These are phyloP conservation scores for Dryas alaskensis DNA, from an alignment of 306 rosid species.

Conservation along the genomic window DNA sequence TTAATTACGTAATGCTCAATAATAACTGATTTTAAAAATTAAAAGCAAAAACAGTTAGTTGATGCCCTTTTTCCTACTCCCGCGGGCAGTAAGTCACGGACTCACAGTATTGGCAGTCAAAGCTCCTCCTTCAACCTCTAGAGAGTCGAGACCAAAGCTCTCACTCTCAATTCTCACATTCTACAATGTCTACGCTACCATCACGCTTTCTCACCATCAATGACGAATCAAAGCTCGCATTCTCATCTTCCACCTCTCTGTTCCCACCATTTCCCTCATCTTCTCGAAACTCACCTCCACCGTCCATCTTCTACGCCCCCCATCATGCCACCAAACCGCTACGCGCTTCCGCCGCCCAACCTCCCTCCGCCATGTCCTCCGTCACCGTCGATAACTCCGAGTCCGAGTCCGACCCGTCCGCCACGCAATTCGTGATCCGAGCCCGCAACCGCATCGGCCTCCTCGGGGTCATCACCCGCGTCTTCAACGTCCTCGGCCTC, in stretches of 20 bases:
- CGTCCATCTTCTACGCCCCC: slow-evolving; percentile 13
- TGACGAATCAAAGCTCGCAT: slow-evolving; percentile 22
- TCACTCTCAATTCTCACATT: neutral
- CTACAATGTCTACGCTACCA: slow-evolving; percentile 43
- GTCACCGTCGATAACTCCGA: slow-evolving; percentile 38
- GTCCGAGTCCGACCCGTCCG: slow-evolving; percentile 28
- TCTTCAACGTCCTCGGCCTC: slow-evolving; percentile 68
- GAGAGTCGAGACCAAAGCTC: neutral
- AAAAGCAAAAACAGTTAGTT: neutral
- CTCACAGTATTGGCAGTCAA: neutral
- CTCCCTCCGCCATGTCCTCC: slow-evolving; percentile 31
- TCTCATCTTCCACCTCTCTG: slow-evolving; percentile 18
- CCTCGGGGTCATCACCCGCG: slow-evolving; percentile 61
- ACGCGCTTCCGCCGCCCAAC: slow-evolving; percentile 35
- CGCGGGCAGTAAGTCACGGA: neutral
- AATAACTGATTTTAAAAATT: too few species aligned
- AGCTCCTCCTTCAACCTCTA: neutral
- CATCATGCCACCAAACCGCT: slow-evolving; percentile 12
- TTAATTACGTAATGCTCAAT: too few species aligned
- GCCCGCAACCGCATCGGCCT: slow-evolving; percentile 66
- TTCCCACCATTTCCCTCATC: slow-evolving; percentile 23
- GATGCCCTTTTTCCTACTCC: neutral
- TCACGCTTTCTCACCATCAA: slow-evolving; percentile 23
- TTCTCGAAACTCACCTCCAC: slow-evolving; percentile 4
- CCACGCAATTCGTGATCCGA: slow-evolving; percentile 57